Conservation (phyloP, 305 asterid genomes). For the Fraxinus angustifolia region DNA sequence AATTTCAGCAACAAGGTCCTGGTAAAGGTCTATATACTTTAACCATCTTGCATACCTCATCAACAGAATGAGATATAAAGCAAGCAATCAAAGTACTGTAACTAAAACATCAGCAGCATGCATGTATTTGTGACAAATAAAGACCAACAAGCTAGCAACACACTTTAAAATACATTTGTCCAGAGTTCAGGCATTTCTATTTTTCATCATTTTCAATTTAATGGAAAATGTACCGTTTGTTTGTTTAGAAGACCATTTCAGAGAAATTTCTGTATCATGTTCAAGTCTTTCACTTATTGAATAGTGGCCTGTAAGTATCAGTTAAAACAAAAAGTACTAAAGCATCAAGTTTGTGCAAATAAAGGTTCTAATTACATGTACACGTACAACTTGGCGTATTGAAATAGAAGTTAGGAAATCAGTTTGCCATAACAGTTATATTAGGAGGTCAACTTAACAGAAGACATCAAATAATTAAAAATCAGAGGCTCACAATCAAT, state of each 20-base stretch:
- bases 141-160: neutral
- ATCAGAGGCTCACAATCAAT: neutral
- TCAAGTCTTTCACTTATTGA: slow-evolving; percentile 10
- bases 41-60: slow-evolving; percentile 24
- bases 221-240: neutral
- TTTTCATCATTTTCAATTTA: neutral
- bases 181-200: slow-evolving; percentile 8
- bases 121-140: neutral
- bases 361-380: neutral
- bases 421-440: neutral
- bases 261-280: neutral
- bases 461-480: neutral
- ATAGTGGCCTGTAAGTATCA: neutral
- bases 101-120: slow-evolving; percentile 7
- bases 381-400: neutral
- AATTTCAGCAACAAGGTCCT: slow-evolving; percentile 70
- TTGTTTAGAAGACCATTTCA: neutral
- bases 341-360: neutral
- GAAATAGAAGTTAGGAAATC: neutral
- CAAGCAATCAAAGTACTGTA: slow-evolving; percentile 14
- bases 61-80: slow-evolving; percentile 7
- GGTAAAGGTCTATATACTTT: slow-evolving; percentile 32
- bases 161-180: slow-evolving; percentile 7
- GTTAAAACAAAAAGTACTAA: neutral
- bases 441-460: neutral